These are phyloP conservation scores for Apiospora malaysiana DNA, from an alignment of 2,329 filamentous ascomycete genomes.

Conservation along the genomic window DNA sequence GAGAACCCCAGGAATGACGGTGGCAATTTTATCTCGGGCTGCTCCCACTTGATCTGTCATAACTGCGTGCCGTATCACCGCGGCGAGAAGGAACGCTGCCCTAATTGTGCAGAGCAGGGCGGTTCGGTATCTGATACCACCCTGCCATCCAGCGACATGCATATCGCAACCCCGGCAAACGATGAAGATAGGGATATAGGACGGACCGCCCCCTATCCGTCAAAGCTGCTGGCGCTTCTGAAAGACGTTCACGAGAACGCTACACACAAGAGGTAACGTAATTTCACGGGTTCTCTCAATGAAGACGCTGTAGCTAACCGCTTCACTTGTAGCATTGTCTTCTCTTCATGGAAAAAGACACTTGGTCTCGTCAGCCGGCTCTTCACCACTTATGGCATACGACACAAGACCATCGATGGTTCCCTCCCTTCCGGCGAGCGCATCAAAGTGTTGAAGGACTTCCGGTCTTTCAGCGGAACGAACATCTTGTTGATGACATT, in stretches of 20 bases:
- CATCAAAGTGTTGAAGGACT: slow-evolving; percentile 2
- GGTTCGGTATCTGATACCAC: neutral
- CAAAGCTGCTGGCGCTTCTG: neutral
- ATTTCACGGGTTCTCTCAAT: too few relatives aligned
- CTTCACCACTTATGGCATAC: neutral
- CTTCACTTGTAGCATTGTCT: neutral
- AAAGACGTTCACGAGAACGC: neutral
- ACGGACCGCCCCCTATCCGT: neutral
- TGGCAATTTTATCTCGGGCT: neutral
- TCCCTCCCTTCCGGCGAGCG: slow-evolving; percentile 11
- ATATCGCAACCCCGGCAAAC: neutral
- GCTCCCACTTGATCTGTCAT: neutral
- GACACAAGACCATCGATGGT: slow-evolving; percentile 13
- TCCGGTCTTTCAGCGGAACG: neutral
- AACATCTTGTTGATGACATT: slow-evolving; percentile 23
- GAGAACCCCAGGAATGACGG: neutral
- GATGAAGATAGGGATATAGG: neutral
- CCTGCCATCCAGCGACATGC: neutral
- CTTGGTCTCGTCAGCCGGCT: slow-evolving; percentile 16
- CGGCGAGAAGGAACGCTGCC: neutral
- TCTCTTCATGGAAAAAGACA: slow-evolving; percentile 24
- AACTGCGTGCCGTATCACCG: neutral
- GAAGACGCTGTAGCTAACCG: neutral
- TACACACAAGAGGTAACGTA: neutral
- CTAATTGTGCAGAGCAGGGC: neutral